A percentile compares a stretch with the other conserved stretches of the same genome.
phyloP scores from a whole-genome alignment of 352 stramenopile genomes.

The Globisporangium rhizosaccharum region DNA sequence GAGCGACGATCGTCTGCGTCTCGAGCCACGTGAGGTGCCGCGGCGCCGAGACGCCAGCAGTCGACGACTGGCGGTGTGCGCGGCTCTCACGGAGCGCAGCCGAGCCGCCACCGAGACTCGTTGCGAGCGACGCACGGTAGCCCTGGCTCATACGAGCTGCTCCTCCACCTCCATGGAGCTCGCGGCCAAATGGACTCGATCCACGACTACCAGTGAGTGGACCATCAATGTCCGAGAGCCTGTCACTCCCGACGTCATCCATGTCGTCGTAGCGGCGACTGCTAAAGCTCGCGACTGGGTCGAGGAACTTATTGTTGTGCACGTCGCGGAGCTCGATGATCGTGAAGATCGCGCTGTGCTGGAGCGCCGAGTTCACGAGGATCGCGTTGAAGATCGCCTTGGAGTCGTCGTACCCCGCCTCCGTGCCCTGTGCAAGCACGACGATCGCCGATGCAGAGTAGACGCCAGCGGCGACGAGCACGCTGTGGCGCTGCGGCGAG shows the following conservation, averaged over 20 bases:
- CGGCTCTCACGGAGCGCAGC: neutral
- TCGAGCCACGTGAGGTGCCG: constrained; percentile 42
- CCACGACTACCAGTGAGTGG: neutral
- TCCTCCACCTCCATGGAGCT: neutral
- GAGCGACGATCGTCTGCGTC: constrained; percentile 17
- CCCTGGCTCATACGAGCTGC: neutral
- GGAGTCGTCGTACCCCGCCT: constrained; percentile 71
- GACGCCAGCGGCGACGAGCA: constrained; percentile 67
- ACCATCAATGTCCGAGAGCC: neutral
- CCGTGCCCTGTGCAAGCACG: constrained; percentile 69
- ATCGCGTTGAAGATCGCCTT: constrained; percentile 87
- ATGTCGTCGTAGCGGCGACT: constrained; percentile 13
- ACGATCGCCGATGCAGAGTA: constrained; percentile 79
- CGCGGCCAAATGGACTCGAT: neutral
- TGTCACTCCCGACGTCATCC: neutral
- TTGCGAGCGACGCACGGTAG: neutral
- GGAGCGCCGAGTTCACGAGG: constrained; percentile 65
- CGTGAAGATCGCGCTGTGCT: constrained; percentile 68
- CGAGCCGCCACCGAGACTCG: constrained; percentile 1
- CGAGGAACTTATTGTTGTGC: constrained; percentile 80
- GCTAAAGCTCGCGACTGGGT: constrained; percentile 64
- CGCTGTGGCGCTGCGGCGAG: constrained; percentile 65
- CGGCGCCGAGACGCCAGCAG: constrained; percentile 3
- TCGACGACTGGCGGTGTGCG: constrained; percentile 21
- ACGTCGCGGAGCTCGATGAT: constrained; percentile 84